Evolutionary conservation across 306 rosid genomes (phyloP).

Genomic region (Coriaria nepalensis): DNA sequence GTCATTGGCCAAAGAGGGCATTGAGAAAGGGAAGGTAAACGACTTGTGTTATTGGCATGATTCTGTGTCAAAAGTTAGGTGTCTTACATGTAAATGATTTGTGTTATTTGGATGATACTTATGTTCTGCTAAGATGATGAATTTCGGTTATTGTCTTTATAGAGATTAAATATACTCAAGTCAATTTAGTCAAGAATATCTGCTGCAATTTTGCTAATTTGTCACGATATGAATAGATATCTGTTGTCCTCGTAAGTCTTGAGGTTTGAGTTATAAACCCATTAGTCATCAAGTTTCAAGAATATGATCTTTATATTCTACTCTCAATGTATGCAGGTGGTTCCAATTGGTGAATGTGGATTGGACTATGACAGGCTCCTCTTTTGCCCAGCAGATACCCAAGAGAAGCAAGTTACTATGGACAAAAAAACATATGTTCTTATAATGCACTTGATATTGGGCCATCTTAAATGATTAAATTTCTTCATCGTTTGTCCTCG

Average conservation of each 20-base stretch:
- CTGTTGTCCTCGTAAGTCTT: no score
- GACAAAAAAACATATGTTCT: constrained; percentile 6
- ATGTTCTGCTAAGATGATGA: no score
- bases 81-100: not conserved
- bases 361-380: constrained; percentile 90
- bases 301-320: not conserved
- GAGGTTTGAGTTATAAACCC: no score
- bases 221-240: no score
- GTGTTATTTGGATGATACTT: no score
- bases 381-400: constrained; percentile 79
- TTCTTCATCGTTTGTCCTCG: not conserved
- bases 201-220: no score
- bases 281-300: not conserved
- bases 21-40: constrained; percentile 79
- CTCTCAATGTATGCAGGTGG: constrained; percentile 39
- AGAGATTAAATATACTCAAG: no score
- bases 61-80: not conserved
- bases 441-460: not conserved
- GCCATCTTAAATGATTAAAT: not conserved
- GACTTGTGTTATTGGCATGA: not conserved
- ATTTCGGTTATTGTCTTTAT: no score
- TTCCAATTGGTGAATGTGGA: constrained; percentile 96
- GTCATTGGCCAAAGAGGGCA: constrained; percentile 79
- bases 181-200: no score
- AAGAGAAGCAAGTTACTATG: constrained; percentile 50